These are phyloP conservation scores for Allantophomopsis lycopodina DNA, from an alignment of 2,329 filamentous ascomycete species.

Conservation along the genomic window DNA sequence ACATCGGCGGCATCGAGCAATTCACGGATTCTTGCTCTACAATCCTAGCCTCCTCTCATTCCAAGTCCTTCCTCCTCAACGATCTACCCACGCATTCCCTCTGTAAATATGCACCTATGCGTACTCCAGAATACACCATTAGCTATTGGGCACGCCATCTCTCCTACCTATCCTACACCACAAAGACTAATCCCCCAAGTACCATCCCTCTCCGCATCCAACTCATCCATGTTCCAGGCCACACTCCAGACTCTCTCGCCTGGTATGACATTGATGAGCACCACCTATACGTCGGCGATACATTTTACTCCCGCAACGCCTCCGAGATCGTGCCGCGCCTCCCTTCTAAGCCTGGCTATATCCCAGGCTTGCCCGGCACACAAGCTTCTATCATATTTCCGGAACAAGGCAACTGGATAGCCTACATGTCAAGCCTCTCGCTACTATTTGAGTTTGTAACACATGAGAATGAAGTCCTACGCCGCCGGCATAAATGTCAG, in stretches of 20 bases:
- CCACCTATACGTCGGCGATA: conserved; percentile 30
- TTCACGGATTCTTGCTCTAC: conserved; percentile 9
- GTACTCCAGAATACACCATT: conserved; percentile 24
- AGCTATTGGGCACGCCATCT: conserved; percentile 25
- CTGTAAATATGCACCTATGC: conserved; percentile 21
- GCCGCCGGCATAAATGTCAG: conserved; percentile 4
- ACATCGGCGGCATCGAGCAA: conserved; percentile 17
- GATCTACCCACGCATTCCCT: conserved; percentile 25
- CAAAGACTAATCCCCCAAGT: conserved; percentile 2
- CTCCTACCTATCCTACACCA: conserved; percentile 13
- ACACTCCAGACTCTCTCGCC: conserved; percentile 29
- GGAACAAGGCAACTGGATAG: conserved; percentile 20
- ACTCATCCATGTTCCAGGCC: conserved; percentile 30
- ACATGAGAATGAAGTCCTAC: conserved; percentile 16
- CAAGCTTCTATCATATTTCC: conserved; percentile 23
- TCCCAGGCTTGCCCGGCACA: conserved; percentile 6
- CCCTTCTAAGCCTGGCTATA: conserved; percentile 6
- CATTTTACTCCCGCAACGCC: conserved; percentile 23
- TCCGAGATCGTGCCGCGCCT: conserved; percentile 16
- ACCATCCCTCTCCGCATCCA: conserved; percentile 20
- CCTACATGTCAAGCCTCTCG: conserved; percentile 22
- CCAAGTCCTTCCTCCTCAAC: conserved; percentile 23
- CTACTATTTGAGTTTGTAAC: conserved; percentile 20
- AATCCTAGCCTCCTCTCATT: conserved; percentile 20
- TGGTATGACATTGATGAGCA: conserved; percentile 29